Evolutionary conservation across 2,329 filamentous ascomycete genomes (phyloP).

Genomic region (Sphaerulina vaccinii): DNA sequence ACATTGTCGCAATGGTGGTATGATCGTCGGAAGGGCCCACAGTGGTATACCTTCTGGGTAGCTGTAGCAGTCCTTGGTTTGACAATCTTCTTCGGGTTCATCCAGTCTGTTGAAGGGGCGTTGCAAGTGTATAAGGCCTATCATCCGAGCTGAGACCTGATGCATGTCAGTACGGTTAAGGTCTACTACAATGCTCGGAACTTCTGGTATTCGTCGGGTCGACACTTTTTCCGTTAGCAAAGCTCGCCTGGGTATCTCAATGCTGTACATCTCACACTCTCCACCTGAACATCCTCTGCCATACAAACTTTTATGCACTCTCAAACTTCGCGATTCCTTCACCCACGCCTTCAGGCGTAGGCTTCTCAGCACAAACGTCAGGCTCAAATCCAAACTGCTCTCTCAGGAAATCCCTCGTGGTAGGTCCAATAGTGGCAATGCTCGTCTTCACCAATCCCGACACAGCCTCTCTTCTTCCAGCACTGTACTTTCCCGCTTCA

Average conservation of each 20-base stretch:
- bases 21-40: too few relatives aligned
- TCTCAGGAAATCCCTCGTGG: slow-evolving; percentile 73
- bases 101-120: too few relatives aligned
- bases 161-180: too few relatives aligned
- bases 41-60: too few relatives aligned
- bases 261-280: background rate
- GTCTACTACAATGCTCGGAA: too few relatives aligned
- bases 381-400: slow-evolving; percentile 65
- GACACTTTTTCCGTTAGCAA: too few relatives aligned
- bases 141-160: too few relatives aligned
- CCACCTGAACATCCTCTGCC: background rate
- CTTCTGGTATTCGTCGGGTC: too few relatives aligned
- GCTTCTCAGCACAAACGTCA: slow-evolving; percentile 77
- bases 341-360: slow-evolving; percentile 76
- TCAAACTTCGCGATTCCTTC: slow-evolving; percentile 56
- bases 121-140: too few relatives aligned
- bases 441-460: slow-evolving; percentile 80
- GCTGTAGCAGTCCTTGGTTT: too few relatives aligned
- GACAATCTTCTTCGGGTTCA: too few relatives aligned
- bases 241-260: background rate
- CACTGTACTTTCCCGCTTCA: slow-evolving; percentile 39
- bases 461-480: slow-evolving; percentile 65
- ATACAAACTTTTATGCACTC: background rate
- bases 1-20: too few relatives aligned
- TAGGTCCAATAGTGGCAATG: slow-evolving; percentile 89